These are phyloP conservation scores for Yarrowia sp. DNA, from an alignment of 805 yeast genomes.

Conservation along the genomic window DNA sequence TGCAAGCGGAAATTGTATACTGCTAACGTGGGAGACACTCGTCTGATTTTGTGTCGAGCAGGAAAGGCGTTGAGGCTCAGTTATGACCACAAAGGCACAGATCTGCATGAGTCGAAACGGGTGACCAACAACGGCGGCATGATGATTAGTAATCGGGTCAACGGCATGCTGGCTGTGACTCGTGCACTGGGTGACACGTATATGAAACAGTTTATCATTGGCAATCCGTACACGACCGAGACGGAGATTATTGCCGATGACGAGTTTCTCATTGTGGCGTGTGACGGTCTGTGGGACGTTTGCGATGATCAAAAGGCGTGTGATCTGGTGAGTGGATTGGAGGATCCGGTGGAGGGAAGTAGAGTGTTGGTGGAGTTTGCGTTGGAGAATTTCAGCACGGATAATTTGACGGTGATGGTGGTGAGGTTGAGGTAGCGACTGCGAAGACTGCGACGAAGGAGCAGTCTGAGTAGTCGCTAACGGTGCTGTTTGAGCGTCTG, in stretches of 20 bases:
- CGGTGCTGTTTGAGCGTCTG: too few relatives aligned
- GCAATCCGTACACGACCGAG: constrained; percentile 87
- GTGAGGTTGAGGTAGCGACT: constrained; percentile 51
- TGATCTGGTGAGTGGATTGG: constrained; percentile 53
- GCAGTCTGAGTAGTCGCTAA: too few relatives aligned
- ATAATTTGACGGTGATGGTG: constrained; percentile 91
- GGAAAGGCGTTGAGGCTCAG: constrained; percentile 75
- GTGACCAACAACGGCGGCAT: constrained; percentile 79
- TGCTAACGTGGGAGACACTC: constrained; percentile 92
- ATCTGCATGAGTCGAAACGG: constrained; percentile 68
- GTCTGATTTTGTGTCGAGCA: constrained; percentile 73
- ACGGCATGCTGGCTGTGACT: constrained; percentile 93
- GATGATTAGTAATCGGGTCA: constrained; percentile 84
- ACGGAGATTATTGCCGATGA: constrained; percentile 67
- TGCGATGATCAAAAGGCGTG: constrained; percentile 82
- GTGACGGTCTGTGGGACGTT: constrained; percentile 98
- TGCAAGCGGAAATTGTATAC: constrained; percentile 69
- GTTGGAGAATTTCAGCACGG: constrained; percentile 74
- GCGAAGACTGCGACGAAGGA: too few relatives aligned
- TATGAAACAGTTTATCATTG: constrained; percentile 83
- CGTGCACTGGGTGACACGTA: constrained; percentile 91
- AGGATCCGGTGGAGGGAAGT: constrained; percentile 65
- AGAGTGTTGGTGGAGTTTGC: constrained; percentile 67
- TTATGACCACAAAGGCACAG: constrained; percentile 93
- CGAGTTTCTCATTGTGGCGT: constrained; percentile 81